phyloP scores from a whole-genome alignment of 1,284 basidiomycete species.

The Sanghuangporus sanghuang region DNA sequence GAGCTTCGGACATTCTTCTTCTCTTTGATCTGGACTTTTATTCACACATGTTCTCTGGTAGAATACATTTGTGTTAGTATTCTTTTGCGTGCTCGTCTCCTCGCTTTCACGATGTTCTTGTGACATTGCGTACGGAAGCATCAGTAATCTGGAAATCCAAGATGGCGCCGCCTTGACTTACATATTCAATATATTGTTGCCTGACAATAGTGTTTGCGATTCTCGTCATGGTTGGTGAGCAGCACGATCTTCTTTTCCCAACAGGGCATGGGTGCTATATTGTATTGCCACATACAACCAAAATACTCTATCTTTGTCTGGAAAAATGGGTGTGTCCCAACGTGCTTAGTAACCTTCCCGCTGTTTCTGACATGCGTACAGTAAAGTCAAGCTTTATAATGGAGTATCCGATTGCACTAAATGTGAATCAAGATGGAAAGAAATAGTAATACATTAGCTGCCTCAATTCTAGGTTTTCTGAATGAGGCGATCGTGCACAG shows the following conservation, averaged over 20 bases:
- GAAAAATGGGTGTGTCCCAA: neutral
- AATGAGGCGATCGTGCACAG: neutral
- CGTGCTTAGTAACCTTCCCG: too few species aligned
- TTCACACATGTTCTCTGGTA: too few species aligned
- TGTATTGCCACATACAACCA: neutral
- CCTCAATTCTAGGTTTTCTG: neutral
- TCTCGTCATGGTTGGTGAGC: neutral
- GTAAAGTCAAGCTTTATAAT: too few species aligned
- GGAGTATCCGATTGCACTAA: too few species aligned
- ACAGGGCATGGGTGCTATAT: neutral
- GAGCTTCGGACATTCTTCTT: too few species aligned
- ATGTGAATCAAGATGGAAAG: neutral
- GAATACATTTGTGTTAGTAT: neutral
- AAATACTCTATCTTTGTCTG: neutral
- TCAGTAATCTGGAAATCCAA: neutral
- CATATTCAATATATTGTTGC: neutral
- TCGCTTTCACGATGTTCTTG: neutral
- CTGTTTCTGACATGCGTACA: too few species aligned
- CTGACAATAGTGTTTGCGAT: neutral
- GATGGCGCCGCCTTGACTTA: neutral
- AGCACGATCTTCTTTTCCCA: neutral
- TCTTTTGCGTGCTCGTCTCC: neutral
- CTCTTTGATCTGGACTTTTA: too few species aligned
- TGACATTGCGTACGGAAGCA: neutral
- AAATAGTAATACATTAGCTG: neutral